Evolutionary conservation across 1,284 basidiomycete species (phyloP).

Genomic region (Leccinum colubrinum): DNA sequence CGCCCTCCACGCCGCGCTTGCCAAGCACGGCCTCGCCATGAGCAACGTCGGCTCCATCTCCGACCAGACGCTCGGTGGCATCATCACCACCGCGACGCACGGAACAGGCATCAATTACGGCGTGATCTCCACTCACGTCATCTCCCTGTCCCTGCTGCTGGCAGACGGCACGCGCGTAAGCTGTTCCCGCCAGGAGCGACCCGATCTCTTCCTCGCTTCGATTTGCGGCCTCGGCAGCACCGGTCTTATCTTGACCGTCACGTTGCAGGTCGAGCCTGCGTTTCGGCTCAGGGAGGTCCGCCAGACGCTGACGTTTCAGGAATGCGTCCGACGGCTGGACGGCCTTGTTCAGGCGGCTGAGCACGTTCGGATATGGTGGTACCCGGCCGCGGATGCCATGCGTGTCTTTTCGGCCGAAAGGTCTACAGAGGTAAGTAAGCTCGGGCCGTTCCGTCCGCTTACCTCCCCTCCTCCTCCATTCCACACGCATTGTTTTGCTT

Average conservation of each 20-base stretch:
- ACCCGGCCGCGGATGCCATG: slow-evolving; percentile 75
- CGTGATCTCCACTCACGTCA: slow-evolving; percentile 83
- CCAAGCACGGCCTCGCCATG: slow-evolving; percentile 77
- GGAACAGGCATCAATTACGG: slow-evolving; percentile 84
- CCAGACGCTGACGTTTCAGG: slow-evolving; percentile 63
- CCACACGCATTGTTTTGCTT: neutral
- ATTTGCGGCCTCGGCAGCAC: slow-evolving; percentile 94
- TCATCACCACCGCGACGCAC: slow-evolving; percentile 94
- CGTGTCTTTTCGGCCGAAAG: slow-evolving; percentile 77
- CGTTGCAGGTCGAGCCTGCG: slow-evolving; percentile 77
- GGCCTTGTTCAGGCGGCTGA: slow-evolving; percentile 65
- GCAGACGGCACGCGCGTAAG: slow-evolving; percentile 67
- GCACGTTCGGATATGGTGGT: slow-evolving; percentile 96
- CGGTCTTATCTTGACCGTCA: slow-evolving; percentile 82
- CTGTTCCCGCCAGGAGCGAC: slow-evolving; percentile 64
- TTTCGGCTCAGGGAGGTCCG: slow-evolving; percentile 84
- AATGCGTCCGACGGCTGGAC: slow-evolving; percentile 58
- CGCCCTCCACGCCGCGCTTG: slow-evolving; percentile 68
- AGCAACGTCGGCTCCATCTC: slow-evolving; percentile 95
- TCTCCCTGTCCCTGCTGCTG: slow-evolving; percentile 71
- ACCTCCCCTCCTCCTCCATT: neutral
- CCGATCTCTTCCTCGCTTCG: slow-evolving; percentile 89
- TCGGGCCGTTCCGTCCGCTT: slow-evolving; percentile 1
- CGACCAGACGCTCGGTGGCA: slow-evolving; percentile 93
- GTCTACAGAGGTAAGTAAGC: slow-evolving; percentile 65